Conservation (phyloP, 2,329 filamentous ascomycete species). For the Trichophyton verrucosum region DNA sequence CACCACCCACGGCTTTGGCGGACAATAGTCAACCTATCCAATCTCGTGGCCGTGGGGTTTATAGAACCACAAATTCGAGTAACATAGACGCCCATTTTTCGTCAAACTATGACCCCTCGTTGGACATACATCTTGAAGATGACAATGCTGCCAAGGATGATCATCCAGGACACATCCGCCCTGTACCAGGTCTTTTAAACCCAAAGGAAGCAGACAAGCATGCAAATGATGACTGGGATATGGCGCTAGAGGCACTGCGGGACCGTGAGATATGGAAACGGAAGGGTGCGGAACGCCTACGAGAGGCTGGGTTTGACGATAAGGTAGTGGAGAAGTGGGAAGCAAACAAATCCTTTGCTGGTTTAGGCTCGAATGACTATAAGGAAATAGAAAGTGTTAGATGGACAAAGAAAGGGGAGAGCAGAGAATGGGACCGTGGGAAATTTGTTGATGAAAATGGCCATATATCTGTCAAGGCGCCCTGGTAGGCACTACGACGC, state of each 20-base stretch:
- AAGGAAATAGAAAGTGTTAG: slow-evolving; percentile 56
- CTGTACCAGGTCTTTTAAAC: slow-evolving; percentile 30
- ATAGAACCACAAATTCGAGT: slow-evolving; percentile 40
- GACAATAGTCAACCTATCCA: slow-evolving; percentile 30
- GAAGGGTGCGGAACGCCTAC: slow-evolving; percentile 62
- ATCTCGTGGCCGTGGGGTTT: slow-evolving; percentile 59
- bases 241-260: slow-evolving; percentile 62
- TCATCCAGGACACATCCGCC: slow-evolving; percentile 34
- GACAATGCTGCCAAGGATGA: slow-evolving; percentile 47
- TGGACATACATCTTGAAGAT: slow-evolving; percentile 29
- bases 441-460: slow-evolving; percentile 48
- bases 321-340: slow-evolving; percentile 62
- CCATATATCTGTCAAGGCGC: slow-evolving; percentile 38
- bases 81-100: slow-evolving; percentile 75
- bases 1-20: slow-evolving; percentile 34
- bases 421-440: slow-evolving; percentile 54
- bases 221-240: slow-evolving; percentile 59
- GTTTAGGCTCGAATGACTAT: slow-evolving; percentile 16
- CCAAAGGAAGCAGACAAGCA: neutral
- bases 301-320: slow-evolving; percentile 65
- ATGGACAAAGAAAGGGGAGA: slow-evolving; percentile 60
- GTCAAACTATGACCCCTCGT: slow-evolving; percentile 45
- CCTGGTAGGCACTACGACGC: slow-evolving; percentile 29
- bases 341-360: slow-evolving; percentile 46
- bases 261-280: slow-evolving; percentile 69